Percentiles rank a stretch among this genome's conserved stretches.
phyloP scores from a whole-genome alignment of 352 stramenopile genomes.

The Phytophthora multivora region DNA sequence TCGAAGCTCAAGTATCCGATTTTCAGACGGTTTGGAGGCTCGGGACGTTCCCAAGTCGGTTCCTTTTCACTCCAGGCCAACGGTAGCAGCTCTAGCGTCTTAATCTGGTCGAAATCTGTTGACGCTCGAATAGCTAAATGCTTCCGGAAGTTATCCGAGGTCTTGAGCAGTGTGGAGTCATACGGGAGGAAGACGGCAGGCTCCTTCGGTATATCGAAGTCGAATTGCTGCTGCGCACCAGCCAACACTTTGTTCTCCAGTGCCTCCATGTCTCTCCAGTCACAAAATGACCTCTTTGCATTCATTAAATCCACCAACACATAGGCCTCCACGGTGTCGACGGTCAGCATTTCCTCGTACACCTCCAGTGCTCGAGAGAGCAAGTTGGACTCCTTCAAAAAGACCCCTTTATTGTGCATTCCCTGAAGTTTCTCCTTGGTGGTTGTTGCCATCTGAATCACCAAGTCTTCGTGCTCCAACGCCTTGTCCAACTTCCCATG shows the following conservation, averaged over 20 bases:
- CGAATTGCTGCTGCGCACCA: constrained; percentile 28
- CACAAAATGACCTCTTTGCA: constrained; percentile 56
- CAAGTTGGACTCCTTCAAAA: constrained; percentile 55
- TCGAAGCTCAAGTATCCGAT: constrained; percentile 91
- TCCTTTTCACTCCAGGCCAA: constrained; percentile 18
- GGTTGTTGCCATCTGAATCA: constrained; percentile 31
- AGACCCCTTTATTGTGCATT: constrained; percentile 79
- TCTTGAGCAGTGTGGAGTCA: constrained; percentile 64
- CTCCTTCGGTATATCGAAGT: background rate
- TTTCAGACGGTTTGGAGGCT: constrained; percentile 50
- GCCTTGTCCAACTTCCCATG: constrained; percentile 42
- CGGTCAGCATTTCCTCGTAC: constrained; percentile 46
- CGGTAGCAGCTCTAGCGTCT: constrained; percentile 39
- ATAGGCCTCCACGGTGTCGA: constrained; percentile 40
- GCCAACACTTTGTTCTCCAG: constrained; percentile 51
- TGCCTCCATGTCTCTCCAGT: constrained; percentile 57
- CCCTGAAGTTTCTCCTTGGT: constrained; percentile 25
- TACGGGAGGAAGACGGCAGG: constrained; percentile 59
- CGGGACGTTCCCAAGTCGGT: constrained; percentile 1
- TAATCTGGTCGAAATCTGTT: constrained; percentile 37
- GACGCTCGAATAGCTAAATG: constrained; percentile 43
- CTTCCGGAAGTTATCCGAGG: constrained; percentile 58
- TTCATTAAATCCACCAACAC: constrained; percentile 60
- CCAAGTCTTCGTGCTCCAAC: constrained; percentile 48
- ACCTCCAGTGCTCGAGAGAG: constrained; percentile 43